phyloP scores from a whole-genome alignment of 495 filamentous ascomycete species.

The Parathielavia appendiculata region DNA sequence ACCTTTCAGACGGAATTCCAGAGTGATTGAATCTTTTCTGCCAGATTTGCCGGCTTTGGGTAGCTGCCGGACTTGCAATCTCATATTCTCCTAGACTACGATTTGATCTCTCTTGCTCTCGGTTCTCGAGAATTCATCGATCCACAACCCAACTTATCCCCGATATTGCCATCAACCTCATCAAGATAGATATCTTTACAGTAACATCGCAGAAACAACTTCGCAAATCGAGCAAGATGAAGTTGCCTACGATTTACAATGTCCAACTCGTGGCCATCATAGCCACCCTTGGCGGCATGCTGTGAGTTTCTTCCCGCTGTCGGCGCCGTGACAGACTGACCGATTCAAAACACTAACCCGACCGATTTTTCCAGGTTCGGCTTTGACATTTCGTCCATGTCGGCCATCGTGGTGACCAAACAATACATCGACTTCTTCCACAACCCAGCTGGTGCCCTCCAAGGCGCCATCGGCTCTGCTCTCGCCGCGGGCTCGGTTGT shows the following conservation, averaged over 20 bases:
- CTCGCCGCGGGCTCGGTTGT: constrained; percentile 22
- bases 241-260: constrained; percentile 53
- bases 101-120: not conserved
- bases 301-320: constrained; percentile 32
- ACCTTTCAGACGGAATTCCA: not conserved
- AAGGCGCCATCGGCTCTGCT: constrained; percentile 58
- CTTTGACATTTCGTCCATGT: constrained; percentile 60
- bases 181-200: too few species aligned
- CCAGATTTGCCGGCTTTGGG: too few species aligned
- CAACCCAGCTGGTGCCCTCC: constrained; percentile 56
- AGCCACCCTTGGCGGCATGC: constrained; percentile 56
- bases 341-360: not conserved
- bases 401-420: constrained; percentile 62
- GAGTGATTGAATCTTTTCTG: too few species aligned
- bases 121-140: not conserved
- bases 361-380: constrained; percentile 41
- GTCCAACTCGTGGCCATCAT: constrained; percentile 59
- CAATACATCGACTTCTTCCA: constrained; percentile 66
- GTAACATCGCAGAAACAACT: not conserved
- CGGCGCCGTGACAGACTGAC: not conserved
- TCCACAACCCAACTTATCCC: not conserved
- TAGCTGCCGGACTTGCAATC: not conserved
- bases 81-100: too few species aligned
- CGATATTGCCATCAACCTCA: not conserved
- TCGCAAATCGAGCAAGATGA: constrained; percentile 9